A percentile compares a stretch with the other conserved stretches of the same genome.
phyloP scores from a whole-genome alignment of 768 basidiomycete species.

The Lentinula aciculospora region DNA sequence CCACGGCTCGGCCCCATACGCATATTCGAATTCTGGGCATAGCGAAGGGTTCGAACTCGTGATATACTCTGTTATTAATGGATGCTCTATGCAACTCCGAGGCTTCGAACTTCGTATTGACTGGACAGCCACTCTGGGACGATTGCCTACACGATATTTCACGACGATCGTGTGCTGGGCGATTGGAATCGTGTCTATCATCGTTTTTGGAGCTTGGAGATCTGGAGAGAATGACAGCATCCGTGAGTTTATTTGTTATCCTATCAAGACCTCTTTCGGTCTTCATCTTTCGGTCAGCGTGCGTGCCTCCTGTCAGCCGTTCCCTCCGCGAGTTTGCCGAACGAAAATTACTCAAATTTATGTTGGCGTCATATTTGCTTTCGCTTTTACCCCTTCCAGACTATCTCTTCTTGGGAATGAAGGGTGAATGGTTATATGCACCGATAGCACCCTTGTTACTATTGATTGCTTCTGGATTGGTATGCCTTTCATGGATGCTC shows the following conservation, averaged over 20 bases:
- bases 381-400: slow-evolving; percentile 55
- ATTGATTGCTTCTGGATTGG: slow-evolving; percentile 59
- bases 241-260: background rate
- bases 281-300: slow-evolving; percentile 20
- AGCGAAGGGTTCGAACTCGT: slow-evolving; percentile 44
- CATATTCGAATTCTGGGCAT: slow-evolving; percentile 28
- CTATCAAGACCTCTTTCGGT: background rate
- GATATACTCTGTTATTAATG: slow-evolving; percentile 47
- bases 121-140: slow-evolving; percentile 64
- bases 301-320: slow-evolving; percentile 41
- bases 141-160: slow-evolving; percentile 69
- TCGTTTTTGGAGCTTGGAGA: slow-evolving; percentile 52
- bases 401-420: slow-evolving; percentile 54
- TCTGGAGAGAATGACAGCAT: slow-evolving; percentile 22
- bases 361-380: slow-evolving; percentile 35
- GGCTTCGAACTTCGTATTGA: slow-evolving; percentile 56
- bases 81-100: slow-evolving; percentile 37
- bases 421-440: slow-evolving; percentile 41
- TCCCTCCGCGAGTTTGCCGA: slow-evolving; percentile 42
- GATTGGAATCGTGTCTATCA: slow-evolving; percentile 57
- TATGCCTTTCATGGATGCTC: slow-evolving; percentile 54
- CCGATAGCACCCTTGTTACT: slow-evolving; percentile 53
- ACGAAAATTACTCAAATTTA: slow-evolving; percentile 32
- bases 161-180: slow-evolving; percentile 70
- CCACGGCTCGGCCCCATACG: slow-evolving; percentile 64